Evolutionary conservation across 208 protist species (phyloP).

Genomic region (Trypanosoma melophagium): DNA sequence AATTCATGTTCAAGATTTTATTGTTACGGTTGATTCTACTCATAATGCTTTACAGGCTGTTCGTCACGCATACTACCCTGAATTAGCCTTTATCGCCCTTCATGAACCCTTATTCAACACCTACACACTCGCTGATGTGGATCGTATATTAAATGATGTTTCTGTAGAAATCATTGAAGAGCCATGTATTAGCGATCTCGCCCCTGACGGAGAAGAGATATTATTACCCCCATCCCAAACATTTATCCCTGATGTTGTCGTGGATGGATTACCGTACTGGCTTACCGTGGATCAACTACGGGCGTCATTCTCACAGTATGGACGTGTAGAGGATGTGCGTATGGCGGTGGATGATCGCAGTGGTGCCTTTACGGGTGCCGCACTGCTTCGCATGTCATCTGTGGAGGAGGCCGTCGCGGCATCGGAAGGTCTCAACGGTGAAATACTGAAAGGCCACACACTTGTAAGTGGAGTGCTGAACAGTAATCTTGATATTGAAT

Average conservation of each 20-base stretch:
- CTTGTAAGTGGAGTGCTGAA: conserved; percentile 71
- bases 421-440: conserved; percentile 59
- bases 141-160: conserved; percentile 38
- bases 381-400: conserved; percentile 74
- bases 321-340: conserved; percentile 49
- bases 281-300: conserved; percentile 75
- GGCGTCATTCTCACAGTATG: conserved; percentile 67
- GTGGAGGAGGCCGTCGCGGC: conserved; percentile 62
- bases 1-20: conserved; percentile 70
- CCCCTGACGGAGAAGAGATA: conserved; percentile 3
- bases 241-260: conserved; percentile 79
- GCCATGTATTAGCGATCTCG: background rate
- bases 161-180: conserved; percentile 24
- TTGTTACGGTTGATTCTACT: conserved; percentile 74
- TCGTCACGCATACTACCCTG: conserved; percentile 71
- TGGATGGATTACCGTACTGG: conserved; percentile 85
- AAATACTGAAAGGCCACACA: conserved; percentile 37
- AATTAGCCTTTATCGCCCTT: conserved; percentile 81
- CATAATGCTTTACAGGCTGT: conserved; percentile 71
- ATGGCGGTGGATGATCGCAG: conserved; percentile 72
- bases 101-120: conserved; percentile 54
- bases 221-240: background rate
- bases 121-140: conserved; percentile 60
- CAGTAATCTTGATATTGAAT: conserved; percentile 64
- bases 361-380: conserved; percentile 76